These are phyloP conservation scores for Fusarium sp. DNA, from an alignment of 2,329 filamentous ascomycete genomes.

Conservation along the genomic window DNA sequence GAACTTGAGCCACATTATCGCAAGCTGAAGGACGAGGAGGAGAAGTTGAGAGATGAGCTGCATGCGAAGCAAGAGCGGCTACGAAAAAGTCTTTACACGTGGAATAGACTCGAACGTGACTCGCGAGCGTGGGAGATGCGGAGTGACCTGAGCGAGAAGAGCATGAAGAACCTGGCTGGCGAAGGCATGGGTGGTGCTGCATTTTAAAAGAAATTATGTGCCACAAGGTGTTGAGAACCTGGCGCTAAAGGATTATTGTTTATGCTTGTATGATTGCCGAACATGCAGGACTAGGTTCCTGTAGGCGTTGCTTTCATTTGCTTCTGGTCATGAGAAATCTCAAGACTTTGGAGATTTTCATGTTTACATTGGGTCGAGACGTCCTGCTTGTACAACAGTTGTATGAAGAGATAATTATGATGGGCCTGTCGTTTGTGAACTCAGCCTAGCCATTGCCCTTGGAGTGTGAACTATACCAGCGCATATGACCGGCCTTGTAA, in stretches of 20 bases:
- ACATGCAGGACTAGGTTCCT: neutral
- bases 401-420: conserved; percentile 14
- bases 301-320: conserved; percentile 6
- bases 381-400: conserved; percentile 2
- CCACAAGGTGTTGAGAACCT: neutral
- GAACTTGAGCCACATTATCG: conserved; percentile 64
- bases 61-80: conserved; percentile 63
- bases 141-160: conserved; percentile 65
- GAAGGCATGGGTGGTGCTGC: conserved; percentile 65
- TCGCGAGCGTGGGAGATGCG: conserved; percentile 63
- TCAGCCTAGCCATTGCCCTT: neutral
- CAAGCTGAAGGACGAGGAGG: conserved; percentile 66
- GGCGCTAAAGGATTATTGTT: conserved; percentile 19
- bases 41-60: conserved; percentile 64
- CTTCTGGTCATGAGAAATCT: conserved; percentile 1
- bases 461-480: neutral
- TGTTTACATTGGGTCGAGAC: neutral
- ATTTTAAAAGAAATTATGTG: conserved; percentile 51
- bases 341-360: neutral
- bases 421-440: neutral
- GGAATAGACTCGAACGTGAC: conserved; percentile 65
- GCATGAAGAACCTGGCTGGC: conserved; percentile 65
- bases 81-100: conserved; percentile 61
- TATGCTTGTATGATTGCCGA: neutral
- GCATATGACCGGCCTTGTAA: neutral